Conservation (phyloP, 768 basidiomycete species). For the Rhodotorula babjevae region DNA sequence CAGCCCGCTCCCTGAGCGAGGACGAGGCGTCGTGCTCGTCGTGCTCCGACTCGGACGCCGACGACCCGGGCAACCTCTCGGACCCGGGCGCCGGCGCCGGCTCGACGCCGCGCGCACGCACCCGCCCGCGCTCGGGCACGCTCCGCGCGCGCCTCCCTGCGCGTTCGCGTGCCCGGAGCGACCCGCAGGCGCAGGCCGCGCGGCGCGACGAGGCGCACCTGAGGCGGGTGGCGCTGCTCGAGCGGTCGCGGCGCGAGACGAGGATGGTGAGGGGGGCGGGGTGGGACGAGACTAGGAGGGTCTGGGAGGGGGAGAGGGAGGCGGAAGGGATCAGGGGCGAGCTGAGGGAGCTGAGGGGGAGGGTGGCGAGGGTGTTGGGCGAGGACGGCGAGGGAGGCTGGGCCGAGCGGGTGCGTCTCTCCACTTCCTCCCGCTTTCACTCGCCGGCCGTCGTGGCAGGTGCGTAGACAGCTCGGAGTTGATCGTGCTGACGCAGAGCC, state of each 20-base stretch:
- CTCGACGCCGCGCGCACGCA: no score
- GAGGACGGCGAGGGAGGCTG: not conserved
- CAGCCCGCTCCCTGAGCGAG: not conserved
- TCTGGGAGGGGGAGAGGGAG: constrained; percentile 6
- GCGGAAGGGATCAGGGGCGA: not conserved
- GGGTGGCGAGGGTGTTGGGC: not conserved
- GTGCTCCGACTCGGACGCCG: not conserved
- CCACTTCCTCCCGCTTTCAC: no score
- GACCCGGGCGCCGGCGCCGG: constrained; percentile 12
- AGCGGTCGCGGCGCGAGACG: constrained; percentile 29
- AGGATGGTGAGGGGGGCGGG: constrained; percentile 15
- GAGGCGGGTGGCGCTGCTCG: constrained; percentile 3
- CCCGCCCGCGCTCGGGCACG: not conserved
- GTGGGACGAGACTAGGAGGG: not conserved
- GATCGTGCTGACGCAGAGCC: no score
- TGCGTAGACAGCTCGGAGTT: no score
- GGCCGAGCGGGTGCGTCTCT: not conserved
- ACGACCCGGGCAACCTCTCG: constrained; percentile 10
- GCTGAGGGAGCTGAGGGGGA: not conserved
- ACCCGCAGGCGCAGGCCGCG: not conserved
- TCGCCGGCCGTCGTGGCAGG: no score
- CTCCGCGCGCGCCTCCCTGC: not conserved
- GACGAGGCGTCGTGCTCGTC: constrained; percentile 2
- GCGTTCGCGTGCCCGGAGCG: not conserved
- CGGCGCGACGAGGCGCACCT: not conserved